Percentiles rank a stretch among this genome's conserved stretches.
Conservation (phyloP, 1,284 basidiomycete species). For the Irpex sp. region DNA sequence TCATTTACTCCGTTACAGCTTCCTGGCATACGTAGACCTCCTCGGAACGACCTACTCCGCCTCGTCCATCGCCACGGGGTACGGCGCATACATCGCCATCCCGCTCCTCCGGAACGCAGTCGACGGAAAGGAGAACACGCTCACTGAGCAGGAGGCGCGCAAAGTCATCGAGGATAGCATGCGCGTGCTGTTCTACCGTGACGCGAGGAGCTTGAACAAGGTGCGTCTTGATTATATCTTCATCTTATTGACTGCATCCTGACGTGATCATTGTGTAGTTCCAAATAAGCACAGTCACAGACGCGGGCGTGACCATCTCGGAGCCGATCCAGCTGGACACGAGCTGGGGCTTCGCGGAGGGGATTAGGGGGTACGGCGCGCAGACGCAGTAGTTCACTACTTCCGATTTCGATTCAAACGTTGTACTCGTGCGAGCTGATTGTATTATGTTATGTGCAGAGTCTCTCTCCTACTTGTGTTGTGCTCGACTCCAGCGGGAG, state of each 20-base stretch:
- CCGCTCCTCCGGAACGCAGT: constrained; percentile 92
- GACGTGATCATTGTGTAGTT: constrained; percentile 60
- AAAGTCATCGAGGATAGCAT: constrained; percentile 89
- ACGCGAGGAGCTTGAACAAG: constrained; percentile 96
- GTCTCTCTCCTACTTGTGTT: too few relatives aligned
- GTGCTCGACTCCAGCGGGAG: too few relatives aligned
- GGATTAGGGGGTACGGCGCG: constrained; percentile 87
- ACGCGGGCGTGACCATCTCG: constrained; percentile 82
- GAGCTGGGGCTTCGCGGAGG: constrained; percentile 93
- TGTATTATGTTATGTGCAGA: too few relatives aligned
- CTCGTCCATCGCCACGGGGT: constrained; percentile 96
- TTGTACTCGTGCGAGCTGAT: too few relatives aligned
- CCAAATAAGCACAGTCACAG: constrained; percentile 93
- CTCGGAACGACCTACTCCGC: constrained; percentile 95
- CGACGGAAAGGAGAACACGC: constrained; percentile 81
- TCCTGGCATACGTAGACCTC: constrained; percentile 96
- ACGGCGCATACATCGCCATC: constrained; percentile 94
- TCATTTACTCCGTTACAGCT: constrained; percentile 51
- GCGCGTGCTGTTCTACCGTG: constrained; percentile 96
- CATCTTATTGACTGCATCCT: not conserved
- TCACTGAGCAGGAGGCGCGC: constrained; percentile 87
- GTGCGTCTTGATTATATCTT: constrained; percentile 48
- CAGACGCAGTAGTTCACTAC: constrained; percentile 65
- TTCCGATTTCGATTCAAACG: too few relatives aligned
- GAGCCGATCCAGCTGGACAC: constrained; percentile 86